phyloP scores from a whole-genome alignment of 1,284 basidiomycete genomes.

The Irpex sp. region DNA sequence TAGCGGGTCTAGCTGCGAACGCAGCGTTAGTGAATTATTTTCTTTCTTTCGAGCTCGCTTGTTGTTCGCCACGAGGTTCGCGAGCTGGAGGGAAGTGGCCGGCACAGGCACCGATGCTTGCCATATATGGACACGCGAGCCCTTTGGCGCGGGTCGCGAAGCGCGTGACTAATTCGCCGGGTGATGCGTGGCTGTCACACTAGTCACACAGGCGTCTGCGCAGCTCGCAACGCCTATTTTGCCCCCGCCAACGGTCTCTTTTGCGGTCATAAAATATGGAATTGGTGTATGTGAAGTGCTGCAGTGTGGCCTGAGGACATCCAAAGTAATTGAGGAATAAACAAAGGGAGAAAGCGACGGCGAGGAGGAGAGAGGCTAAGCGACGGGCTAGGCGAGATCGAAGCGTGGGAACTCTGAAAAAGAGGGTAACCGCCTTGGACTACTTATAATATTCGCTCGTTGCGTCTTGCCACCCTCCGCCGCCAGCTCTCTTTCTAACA shows the following conservation, averaged over 20 bases:
- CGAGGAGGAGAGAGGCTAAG: conserved; percentile 1
- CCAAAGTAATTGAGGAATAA: too few relatives aligned
- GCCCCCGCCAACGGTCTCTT: not conserved
- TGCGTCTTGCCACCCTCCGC: conserved; percentile 15
- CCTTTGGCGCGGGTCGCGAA: conserved; percentile 6
- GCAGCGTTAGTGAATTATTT: too few relatives aligned
- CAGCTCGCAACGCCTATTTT: not conserved
- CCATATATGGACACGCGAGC: conserved; percentile 5
- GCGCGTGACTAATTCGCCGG: conserved; percentile 4
- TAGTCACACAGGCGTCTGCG: not conserved
- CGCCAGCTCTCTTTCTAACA: conserved; percentile 16
- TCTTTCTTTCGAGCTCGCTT: not conserved
- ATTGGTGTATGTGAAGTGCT: not conserved
- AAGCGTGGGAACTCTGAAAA: conserved; percentile 26
- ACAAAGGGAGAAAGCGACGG: not conserved
- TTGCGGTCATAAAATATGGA: not conserved
- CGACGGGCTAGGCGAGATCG: conserved; percentile 12
- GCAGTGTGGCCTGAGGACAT: too few relatives aligned
- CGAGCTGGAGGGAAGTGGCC: not conserved
- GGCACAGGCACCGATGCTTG: conserved; percentile 13
- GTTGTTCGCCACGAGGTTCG: not conserved
- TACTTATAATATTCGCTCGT: not conserved
- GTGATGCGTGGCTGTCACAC: not conserved
- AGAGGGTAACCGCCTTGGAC: conserved; percentile 47
- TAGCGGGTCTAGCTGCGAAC: too few relatives aligned